Conservation (phyloP, 495 filamentous ascomycete species). For the Friedmanniomyces endolithicus region DNA sequence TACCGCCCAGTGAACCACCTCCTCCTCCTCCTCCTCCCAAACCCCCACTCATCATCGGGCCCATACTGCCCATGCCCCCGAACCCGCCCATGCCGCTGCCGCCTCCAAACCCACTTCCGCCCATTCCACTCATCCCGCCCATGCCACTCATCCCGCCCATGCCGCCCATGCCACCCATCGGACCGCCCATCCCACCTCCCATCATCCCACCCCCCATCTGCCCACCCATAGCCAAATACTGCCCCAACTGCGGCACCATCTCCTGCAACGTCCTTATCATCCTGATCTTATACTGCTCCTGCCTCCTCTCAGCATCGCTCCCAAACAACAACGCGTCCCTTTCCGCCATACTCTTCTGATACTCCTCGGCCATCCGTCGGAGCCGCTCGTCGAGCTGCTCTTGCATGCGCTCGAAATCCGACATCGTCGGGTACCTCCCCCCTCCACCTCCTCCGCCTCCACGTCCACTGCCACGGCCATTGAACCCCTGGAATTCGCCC, state of each 20-base stretch:
- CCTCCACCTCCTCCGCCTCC: too few species aligned
- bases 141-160: neutral
- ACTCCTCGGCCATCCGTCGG: neutral
- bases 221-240: neutral
- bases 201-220: neutral
- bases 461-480: neutral
- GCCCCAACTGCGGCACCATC: conserved; percentile 1
- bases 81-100: neutral
- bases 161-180: neutral
- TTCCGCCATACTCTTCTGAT: neutral
- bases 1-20: neutral
- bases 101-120: neutral
- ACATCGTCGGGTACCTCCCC: neutral
- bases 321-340: conserved; percentile 6
- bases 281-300: conserved; percentile 1
- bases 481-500: neutral
- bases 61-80: neutral
- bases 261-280: conserved; percentile 9
- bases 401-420: conserved; percentile 4
- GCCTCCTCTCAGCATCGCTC: neutral
- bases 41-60: neutral
- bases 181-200: neutral
- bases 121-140: neutral
- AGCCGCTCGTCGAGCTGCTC: neutral
- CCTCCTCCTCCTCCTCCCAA: neutral